Evolutionary conservation across 192 early-diverging fungal genomes (phyloP), one percentile per base, ranked within the genome.

Genomic region (Coemansia sp.): DNA sequence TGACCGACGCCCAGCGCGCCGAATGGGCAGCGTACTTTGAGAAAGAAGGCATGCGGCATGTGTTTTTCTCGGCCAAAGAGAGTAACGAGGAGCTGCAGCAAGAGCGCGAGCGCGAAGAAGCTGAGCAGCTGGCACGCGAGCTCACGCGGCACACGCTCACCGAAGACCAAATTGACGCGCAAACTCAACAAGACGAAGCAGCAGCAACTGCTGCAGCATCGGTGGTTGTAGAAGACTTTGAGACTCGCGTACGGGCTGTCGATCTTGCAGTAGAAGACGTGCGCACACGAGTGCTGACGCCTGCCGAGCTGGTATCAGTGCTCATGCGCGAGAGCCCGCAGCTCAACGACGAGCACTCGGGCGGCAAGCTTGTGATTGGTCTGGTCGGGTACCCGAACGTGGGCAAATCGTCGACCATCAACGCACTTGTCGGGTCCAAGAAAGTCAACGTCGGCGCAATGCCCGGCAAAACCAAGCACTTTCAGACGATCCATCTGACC

Each of bases 311-410:
- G 26, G 80, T 93, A 6, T 82, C 82, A 38, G 66, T 88, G n/a
- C 78, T 93, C 51, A 70, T 81, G 54, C 59, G 64, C 25, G 72
- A 80, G 43, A 87, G 87, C 62, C 91, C 90, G 22, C 59, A 70
- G 51, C 43, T 71, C 17, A 68, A 65, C 25, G 67, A 73, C 72
- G 80, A 69, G 56, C 61, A 67, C 38, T 64, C 70, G 52, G 61
- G 78, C 54, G 51, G 68, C 68, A 91, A 87, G 72, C 78, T 90
- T 57, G 91, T 87, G 37, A 95, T 99, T 71, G 97, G 97, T 66
- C 85, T 99, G 57, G 94, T 98, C 51, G 97, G 97, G 31, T 99
- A 99, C 77, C 97, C 97, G 55, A 99, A 99, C 84, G 97, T 99
- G 51, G 97, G 97, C 77, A 99, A 99, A 82, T 95, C 93, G 25